Evolutionary conservation across 169 alveolate species (phyloP), one percentile per base, ranked within the genome.

Genomic region (Plasmodium cynomolgi): DNA sequence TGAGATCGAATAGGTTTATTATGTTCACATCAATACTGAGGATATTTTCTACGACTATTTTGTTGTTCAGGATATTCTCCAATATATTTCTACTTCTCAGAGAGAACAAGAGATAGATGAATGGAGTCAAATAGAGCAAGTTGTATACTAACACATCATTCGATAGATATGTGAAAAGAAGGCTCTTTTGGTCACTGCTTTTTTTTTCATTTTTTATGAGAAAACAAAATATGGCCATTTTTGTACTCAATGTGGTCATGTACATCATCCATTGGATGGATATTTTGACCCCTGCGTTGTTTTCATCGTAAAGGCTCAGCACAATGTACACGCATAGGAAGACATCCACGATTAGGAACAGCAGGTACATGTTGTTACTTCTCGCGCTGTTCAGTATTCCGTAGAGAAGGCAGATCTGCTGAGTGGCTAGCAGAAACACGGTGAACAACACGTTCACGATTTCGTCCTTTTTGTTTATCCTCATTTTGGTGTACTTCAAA

Each of bases 201-300:
- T 79, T 68, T 37, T 37, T 33, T 0, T 41, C 68, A 20, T 79
- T 50, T 50, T 33, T 85, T 4, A 88, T 79, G 33, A 88, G 71
- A 79, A 88, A 88, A 79, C 84, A 88, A 47, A 44, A 88, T 6
- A 79, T 79, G 11, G 26, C 31, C 83, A 88, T 56, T 33, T 88
- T 88, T 44, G 81, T 6, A 79, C 90, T 73, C 81, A 88, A 79
- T 11, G 90, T 88, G 13, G 41, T 80, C 86, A 88, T 88, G 73
- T 88, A 88, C 17, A 88, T 20, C 94, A 88, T 88, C 94, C 94
- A 88, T 62, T 88, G 83, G 15, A 79, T 58, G 4, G 94, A 88
- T 34, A 88, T 80, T 39, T 88, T 88, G 6, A 88, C 90, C 26
- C 94, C 94, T 26, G 94, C 86, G 81, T 88, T 88, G 8, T 88